A percentile compares a stretch with the other conserved stretches of the same genome.
phyloP scores from a whole-genome alignment of 2,329 filamentous ascomycete genomes.

The Aphanocladium album region DNA sequence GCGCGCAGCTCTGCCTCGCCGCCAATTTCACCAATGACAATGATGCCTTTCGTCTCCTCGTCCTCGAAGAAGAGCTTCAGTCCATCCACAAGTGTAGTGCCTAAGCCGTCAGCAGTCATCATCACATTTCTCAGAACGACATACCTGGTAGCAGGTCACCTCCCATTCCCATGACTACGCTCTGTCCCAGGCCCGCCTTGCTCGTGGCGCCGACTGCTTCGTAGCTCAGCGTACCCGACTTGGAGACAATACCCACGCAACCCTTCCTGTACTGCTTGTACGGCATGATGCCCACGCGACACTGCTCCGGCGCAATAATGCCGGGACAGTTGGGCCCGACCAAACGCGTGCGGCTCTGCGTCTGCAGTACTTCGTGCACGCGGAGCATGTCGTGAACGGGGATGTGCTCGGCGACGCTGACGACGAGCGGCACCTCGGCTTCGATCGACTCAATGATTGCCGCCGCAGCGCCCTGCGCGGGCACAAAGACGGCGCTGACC shows the following conservation, averaged over 20 bases:
- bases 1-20: conserved; percentile 65
- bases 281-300: conserved; percentile 42
- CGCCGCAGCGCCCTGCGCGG: conserved; percentile 58
- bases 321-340: conserved; percentile 79
- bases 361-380: conserved; percentile 62
- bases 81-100: conserved; percentile 67
- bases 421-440: conserved; percentile 71
- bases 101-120: conserved; percentile 13
- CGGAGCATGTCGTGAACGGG: conserved; percentile 73
- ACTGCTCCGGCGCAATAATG: conserved; percentile 70
- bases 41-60: conserved; percentile 63
- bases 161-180: conserved; percentile 71
- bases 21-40: conserved; percentile 68
- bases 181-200: conserved; percentile 69
- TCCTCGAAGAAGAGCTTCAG: conserved; percentile 63
- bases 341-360: conserved; percentile 65
- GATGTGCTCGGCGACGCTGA: conserved; percentile 76
- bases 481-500: conserved; percentile 69
- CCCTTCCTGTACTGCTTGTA: conserved; percentile 46
- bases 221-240: conserved; percentile 75
- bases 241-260: conserved; percentile 70
- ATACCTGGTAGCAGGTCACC: conserved; percentile 66
- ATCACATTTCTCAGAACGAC: background rate
- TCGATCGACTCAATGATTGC: conserved; percentile 73
- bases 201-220: conserved; percentile 73